A percentile compares a stretch with the other conserved stretches of the same genome.
Evolutionary conservation across 2,329 filamentous ascomycete genomes (phyloP).

Genomic region (Proliferodiscus dingleyae): DNA sequence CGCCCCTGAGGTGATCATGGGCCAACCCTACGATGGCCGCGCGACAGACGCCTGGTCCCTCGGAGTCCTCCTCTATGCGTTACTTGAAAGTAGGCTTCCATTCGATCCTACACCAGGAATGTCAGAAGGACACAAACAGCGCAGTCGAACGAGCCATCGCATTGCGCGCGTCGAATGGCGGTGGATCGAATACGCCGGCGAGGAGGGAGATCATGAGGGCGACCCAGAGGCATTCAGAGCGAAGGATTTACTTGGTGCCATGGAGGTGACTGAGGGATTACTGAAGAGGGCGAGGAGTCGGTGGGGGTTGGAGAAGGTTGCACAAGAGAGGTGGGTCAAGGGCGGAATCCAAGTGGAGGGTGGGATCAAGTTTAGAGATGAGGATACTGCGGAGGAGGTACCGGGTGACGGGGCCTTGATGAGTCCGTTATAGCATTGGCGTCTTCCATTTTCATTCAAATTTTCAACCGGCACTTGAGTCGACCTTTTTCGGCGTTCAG

Average conservation of each 20-base stretch:
- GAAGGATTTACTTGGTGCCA: constrained; percentile 66
- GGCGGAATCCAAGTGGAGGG: constrained; percentile 66
- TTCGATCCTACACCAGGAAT: constrained; percentile 86
- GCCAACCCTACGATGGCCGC: constrained; percentile 88
- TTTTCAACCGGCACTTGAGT: no score
- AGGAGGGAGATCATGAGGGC: constrained; percentile 80
- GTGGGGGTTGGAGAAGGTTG: constrained; percentile 70
- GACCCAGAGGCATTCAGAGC: constrained; percentile 56
- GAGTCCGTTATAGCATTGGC: constrained; percentile 14
- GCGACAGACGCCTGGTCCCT: constrained; percentile 93
- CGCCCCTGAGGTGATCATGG: constrained; percentile 92
- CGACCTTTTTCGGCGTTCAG: no score
- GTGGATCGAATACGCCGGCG: constrained; percentile 81
- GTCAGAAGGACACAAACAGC: constrained; percentile 68
- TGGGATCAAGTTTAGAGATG: constrained; percentile 55
- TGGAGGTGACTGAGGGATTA: constrained; percentile 76
- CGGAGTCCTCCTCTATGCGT: constrained; percentile 85
- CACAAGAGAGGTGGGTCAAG: constrained; percentile 68
- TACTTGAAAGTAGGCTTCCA: constrained; percentile 87
- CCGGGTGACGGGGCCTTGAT: constrained; percentile 2
- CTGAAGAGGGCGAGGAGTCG: constrained; percentile 77
- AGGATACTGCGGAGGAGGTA: constrained; percentile 31
- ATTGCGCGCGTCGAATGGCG: constrained; percentile 95
- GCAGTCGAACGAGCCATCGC: constrained; percentile 82
- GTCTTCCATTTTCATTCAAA: neutral